Evolutionary conservation across 2,329 filamentous ascomycete species (phyloP), one percentile per base, ranked within the genome.

Genomic region (Fonsecaea monophora): DNA sequence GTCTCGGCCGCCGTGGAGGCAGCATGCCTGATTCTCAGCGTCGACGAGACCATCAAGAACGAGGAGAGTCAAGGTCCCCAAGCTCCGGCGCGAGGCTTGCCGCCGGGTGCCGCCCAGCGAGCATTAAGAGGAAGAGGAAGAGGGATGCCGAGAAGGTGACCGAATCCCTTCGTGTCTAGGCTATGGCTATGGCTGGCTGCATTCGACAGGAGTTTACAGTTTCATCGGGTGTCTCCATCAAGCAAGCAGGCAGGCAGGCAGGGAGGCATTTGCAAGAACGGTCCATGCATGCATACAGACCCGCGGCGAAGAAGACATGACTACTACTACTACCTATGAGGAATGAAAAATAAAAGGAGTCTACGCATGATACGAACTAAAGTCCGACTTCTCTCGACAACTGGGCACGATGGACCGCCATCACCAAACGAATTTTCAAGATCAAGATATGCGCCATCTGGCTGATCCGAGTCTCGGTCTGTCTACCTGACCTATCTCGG

Each of bases 21-120:
- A 25, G 91, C 91, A 73, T 99, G 95, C 82, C 82, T 99, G 82
- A 98, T 99, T 73, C 82, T 99, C 75, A 91, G 92, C 74, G 95
- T 99, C 64, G 95, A 99, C 77, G 95, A 99, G 87, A 99, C 95
- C 38, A 98, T 99, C 81, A 93, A 87, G 81, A 99, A 99, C 81
- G 92, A 99, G 83, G 94, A 98, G 83, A 96, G 92, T 75, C 86
- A 89, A 74, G 84, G 88, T 78, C 91, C 94, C 30, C 92, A 96
- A 79, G 92, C 88, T 8, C 94, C 94, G 0, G 86, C 88, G 64
- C 85, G 91, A 79, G 86, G 88, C 21, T 83, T 94, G 72, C 91
- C 91, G 4, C 89, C 90, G 0, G 91, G 91, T 72, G 94, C 94
- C 25, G 94, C 94, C 10, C 94, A 98, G 83, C 86, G 94, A 75